Percentiles rank a stretch among this genome's conserved stretches.
These are phyloP conservation scores for Setomelanomma holmii DNA, from an alignment of 2,329 filamentous ascomycete genomes.

Conservation along the genomic window DNA sequence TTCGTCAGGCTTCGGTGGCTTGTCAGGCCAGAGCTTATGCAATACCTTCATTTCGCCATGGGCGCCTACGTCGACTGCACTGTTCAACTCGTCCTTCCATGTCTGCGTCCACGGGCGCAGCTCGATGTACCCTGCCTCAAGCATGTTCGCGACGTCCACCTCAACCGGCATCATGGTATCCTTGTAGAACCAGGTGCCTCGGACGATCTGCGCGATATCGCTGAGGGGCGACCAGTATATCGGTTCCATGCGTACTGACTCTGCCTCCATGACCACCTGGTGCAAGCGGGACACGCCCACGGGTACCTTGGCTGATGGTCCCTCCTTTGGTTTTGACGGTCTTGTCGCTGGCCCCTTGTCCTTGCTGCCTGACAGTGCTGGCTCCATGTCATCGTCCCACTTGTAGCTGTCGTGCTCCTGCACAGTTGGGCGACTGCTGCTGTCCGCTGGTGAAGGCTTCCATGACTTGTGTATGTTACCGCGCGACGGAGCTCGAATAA, in stretches of 20 bases:
- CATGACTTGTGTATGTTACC: conserved; percentile 40
- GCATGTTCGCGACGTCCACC: conserved; percentile 82
- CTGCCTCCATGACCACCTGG: conserved; percentile 77
- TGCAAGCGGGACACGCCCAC: conserved; percentile 92
- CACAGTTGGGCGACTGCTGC: conserved; percentile 43
- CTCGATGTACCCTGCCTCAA: conserved; percentile 89
- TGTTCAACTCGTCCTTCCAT: conserved; percentile 89
- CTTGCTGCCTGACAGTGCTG: conserved; percentile 38
- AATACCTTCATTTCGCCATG: conserved; percentile 90
- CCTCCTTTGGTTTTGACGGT: conserved; percentile 32
- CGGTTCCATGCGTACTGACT: conserved; percentile 77
- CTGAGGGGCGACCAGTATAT: conserved; percentile 98
- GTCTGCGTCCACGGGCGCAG: conserved; percentile 89
- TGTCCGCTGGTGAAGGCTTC: conserved; percentile 30
- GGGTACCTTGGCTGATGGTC: conserved; percentile 67
- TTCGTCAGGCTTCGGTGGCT: conserved; percentile 61
- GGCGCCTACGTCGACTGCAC: conserved; percentile 88
- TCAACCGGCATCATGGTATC: conserved; percentile 94
- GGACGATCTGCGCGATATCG: conserved; percentile 80
- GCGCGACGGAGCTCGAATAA: conserved; percentile 58
- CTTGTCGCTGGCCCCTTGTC: conserved; percentile 34
- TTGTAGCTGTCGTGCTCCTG: conserved; percentile 56
- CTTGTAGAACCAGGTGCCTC: conserved; percentile 97
- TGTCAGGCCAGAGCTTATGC: conserved; percentile 79
- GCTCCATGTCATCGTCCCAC: conserved; percentile 55